Percentiles rank a stretch among this genome's conserved stretches.
Conservation (phyloP, 495 filamentous ascomycete genomes). For the Hamigera avellanea region DNA sequence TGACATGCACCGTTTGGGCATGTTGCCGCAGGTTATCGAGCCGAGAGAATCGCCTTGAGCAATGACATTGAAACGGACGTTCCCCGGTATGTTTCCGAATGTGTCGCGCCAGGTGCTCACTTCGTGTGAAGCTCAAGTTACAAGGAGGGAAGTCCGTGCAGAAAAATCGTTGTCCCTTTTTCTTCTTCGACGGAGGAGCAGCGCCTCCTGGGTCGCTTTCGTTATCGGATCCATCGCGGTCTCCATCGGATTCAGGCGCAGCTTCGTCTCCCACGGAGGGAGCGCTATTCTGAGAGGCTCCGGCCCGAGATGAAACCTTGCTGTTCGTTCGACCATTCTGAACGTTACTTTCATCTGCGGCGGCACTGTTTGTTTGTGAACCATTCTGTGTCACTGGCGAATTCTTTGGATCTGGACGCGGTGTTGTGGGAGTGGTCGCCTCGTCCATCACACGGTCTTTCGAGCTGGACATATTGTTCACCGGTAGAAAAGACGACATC, state of each 20-base stretch:
- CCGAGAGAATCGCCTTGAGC: slow-evolving; percentile 87
- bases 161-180: slow-evolving; percentile 93
- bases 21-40: slow-evolving; percentile 94
- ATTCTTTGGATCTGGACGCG: slow-evolving; percentile 39
- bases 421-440: slow-evolving; percentile 52
- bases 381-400: slow-evolving; percentile 23
- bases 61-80: slow-evolving; percentile 95
- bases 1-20: slow-evolving; percentile 94
- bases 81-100: slow-evolving; percentile 98
- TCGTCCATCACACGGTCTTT: slow-evolving; percentile 40
- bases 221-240: slow-evolving; percentile 63
- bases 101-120: slow-evolving; percentile 89
- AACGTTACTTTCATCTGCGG: slow-evolving; percentile 18
- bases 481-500: slow-evolving; percentile 60
- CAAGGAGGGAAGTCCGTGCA: slow-evolving; percentile 97
- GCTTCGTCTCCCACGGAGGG: slow-evolving; percentile 53
- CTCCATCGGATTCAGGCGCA: slow-evolving; percentile 67
- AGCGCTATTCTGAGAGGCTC: slow-evolving; percentile 34
- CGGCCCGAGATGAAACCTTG: slow-evolving; percentile 42
- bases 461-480: slow-evolving; percentile 58
- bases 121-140: slow-evolving; percentile 88
- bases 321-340: slow-evolving; percentile 8
- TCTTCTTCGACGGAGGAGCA: slow-evolving; percentile 68
- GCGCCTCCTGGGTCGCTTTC: slow-evolving; percentile 61
- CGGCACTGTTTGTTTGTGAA: slow-evolving; percentile 13